A percentile compares a stretch with the other conserved stretches of the same genome.
Evolutionary conservation across 129 eudicot species (phyloP).

Genomic region (Pseudognaphalium luteoalbum): DNA sequence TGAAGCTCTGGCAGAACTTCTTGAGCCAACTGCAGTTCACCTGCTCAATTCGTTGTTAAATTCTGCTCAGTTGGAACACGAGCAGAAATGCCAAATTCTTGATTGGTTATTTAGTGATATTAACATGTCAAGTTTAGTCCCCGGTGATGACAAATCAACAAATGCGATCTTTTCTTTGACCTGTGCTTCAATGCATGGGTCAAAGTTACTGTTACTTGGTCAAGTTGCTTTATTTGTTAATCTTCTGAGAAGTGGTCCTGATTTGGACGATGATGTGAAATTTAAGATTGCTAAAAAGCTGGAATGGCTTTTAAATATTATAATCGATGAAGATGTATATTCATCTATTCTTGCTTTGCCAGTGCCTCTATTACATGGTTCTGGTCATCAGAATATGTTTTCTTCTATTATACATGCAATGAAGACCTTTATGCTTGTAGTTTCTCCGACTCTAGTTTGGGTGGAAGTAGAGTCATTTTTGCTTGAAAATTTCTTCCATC

Average conservation of each 20-base stretch:
- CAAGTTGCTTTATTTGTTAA: slow-evolving; percentile 62
- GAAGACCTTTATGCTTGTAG: slow-evolving; percentile 75
- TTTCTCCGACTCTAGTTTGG: slow-evolving; percentile 66
- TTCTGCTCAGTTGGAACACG: slow-evolving; percentile 58
- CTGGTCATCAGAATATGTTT: slow-evolving; percentile 57
- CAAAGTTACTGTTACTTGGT: slow-evolving; percentile 45
- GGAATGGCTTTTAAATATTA: slow-evolving; percentile 55
- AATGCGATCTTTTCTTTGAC: slow-evolving; percentile 42
- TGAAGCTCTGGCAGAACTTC: slow-evolving; percentile 62
- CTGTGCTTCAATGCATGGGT: slow-evolving; percentile 46
- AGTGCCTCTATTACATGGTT: slow-evolving; percentile 43
- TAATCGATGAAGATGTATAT: slow-evolving; percentile 63
- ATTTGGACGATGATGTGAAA: slow-evolving; percentile 62
- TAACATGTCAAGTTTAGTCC: slow-evolving; percentile 9
- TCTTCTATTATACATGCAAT: slow-evolving; percentile 58
- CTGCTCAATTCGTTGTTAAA: slow-evolving; percentile 75
- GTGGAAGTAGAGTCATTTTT: slow-evolving; percentile 58
- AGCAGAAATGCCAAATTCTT: slow-evolving; percentile 59
- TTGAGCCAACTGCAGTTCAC: slow-evolving; percentile 87
- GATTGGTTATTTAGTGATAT: slow-evolving; percentile 64
- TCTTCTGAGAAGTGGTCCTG: slow-evolving; percentile 69
- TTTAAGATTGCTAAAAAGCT: slow-evolving; percentile 71
- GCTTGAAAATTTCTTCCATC: slow-evolving; percentile 73
- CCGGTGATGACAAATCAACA: slow-evolving; percentile 21
- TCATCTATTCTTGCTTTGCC: slow-evolving; percentile 56